Evolutionary conservation across 345 rosid genomes (phyloP).

Genomic region (Sonneratia caseolaris): DNA sequence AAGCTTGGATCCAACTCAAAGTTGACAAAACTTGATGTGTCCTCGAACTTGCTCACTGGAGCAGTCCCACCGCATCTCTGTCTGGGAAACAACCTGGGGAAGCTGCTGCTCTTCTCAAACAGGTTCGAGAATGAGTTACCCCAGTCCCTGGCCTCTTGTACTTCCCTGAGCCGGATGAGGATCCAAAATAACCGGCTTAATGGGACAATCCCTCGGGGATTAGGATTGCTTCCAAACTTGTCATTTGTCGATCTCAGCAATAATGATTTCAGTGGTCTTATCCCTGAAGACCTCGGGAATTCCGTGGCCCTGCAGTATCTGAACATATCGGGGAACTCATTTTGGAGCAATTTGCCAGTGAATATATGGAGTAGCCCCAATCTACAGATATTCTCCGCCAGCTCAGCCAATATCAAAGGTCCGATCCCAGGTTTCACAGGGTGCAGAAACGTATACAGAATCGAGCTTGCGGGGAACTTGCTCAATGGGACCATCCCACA

Average conservation of each 20-base stretch:
- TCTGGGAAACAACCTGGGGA: constrained; percentile 53
- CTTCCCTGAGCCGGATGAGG: constrained; percentile 53
- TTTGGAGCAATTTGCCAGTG: constrained; percentile 36
- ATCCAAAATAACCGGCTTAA: constrained; percentile 51
- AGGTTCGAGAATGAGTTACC: constrained; percentile 42
- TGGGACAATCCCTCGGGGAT: constrained; percentile 65
- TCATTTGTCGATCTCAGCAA: constrained; percentile 59
- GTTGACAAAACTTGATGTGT: constrained; percentile 51
- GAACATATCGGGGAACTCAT: constrained; percentile 58
- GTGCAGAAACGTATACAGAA: constrained; percentile 55
- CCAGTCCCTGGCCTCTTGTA: constrained; percentile 43
- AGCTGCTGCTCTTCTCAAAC: constrained; percentile 86
- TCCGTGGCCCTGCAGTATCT: constrained; percentile 52
- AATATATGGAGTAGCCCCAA: constrained; percentile 58
- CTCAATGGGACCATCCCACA: constrained; percentile 66
- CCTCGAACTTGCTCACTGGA: constrained; percentile 62
- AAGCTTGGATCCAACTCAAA: constrained; percentile 73
- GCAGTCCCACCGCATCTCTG: constrained; percentile 73
- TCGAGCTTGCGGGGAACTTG: constrained; percentile 64
- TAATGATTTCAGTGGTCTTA: constrained; percentile 51
- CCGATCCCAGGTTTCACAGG: constrained; percentile 57
- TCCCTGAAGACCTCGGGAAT: constrained; percentile 61
- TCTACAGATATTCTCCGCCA: constrained; percentile 66
- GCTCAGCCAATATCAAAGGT: constrained; percentile 41
- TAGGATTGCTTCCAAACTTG: constrained; percentile 47